These are phyloP conservation scores for Claviceps citrina DNA, from an alignment of 2,329 filamentous ascomycete species.

Conservation along the genomic window DNA sequence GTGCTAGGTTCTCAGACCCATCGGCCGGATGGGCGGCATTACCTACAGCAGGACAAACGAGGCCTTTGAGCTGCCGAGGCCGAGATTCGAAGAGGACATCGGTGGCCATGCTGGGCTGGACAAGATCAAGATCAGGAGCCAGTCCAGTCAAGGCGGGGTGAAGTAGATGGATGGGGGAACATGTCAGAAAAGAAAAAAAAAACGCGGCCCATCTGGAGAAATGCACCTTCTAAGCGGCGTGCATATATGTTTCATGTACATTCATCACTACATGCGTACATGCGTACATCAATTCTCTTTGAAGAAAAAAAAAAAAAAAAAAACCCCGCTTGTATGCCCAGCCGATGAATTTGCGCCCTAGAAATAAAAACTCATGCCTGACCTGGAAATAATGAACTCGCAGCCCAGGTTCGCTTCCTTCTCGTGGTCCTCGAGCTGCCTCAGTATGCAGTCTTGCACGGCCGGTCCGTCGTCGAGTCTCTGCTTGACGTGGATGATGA, in stretches of 20 bases:
- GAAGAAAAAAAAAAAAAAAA: too few species aligned
- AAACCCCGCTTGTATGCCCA: too few species aligned
- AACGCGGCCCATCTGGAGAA: too few species aligned
- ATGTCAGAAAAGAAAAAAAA: too few species aligned
- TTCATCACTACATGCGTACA: too few species aligned
- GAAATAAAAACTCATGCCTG: conserved; percentile 44
- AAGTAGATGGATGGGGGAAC: too few species aligned
- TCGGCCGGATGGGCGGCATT: conserved; percentile 72
- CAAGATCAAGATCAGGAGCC: conserved; percentile 18
- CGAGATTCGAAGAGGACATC: conserved; percentile 37
- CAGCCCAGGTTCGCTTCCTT: conserved; percentile 54
- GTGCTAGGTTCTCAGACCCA: conserved; percentile 51
- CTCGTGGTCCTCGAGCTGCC: conserved; percentile 54
- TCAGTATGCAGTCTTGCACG: conserved; percentile 49
- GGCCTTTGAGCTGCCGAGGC: conserved; percentile 54
- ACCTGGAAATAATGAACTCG: conserved; percentile 57
- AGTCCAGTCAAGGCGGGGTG: too few species aligned
- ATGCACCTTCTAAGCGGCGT: too few species aligned
- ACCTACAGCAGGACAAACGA: conserved; percentile 61
- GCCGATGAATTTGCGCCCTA: conserved; percentile 17
- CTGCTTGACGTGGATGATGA: conserved; percentile 93
- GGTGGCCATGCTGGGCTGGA: conserved; percentile 39
- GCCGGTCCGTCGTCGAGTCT: conserved; percentile 56
- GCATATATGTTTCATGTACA: too few species aligned
- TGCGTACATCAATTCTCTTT: too few species aligned